Percentiles rank a stretch among this genome's conserved stretches.
Conservation (phyloP, 1,139 yeast genomes). For the Diutina ranongensis region DNA sequence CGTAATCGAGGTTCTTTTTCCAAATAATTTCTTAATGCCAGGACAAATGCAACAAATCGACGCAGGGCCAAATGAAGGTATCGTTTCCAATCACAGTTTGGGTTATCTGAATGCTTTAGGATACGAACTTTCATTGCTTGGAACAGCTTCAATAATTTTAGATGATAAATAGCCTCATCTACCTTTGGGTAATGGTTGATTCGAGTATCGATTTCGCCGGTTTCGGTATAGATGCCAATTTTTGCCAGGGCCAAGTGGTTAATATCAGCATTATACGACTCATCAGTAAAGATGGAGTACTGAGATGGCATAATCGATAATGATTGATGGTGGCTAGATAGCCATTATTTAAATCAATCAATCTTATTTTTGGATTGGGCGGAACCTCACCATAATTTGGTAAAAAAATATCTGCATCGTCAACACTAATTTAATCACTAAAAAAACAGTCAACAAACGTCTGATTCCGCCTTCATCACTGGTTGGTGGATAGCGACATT, state of each 20-base stretch:
- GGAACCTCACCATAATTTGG: too few relatives aligned
- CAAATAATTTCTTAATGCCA: constrained; percentile 9
- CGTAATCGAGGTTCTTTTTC: constrained; percentile 4
- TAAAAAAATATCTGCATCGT: neutral
- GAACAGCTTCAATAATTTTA: neutral
- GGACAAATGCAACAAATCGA: constrained; percentile 19
- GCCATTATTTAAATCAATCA: too few relatives aligned
- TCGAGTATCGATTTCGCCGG: neutral
- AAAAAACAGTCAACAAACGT: too few relatives aligned
- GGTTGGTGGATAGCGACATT: too few relatives aligned
- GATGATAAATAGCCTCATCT: neutral
- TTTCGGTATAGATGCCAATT: neutral
- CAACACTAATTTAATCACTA: neutral
- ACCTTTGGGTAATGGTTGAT: constrained; percentile 4
- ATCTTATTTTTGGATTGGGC: neutral
- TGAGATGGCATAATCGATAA: too few relatives aligned
- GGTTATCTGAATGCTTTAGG: neutral
- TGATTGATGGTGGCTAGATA: too few relatives aligned
- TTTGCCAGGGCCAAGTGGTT: constrained; percentile 3
- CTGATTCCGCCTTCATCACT: too few relatives aligned
- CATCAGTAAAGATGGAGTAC: neutral
- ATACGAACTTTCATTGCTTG: neutral
- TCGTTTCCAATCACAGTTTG: constrained; percentile 16
- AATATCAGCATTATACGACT: neutral
- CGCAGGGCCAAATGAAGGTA: constrained; percentile 20